Evolutionary conservation across 345 rosid genomes (phyloP).

Genomic region (Heritiera fomes): DNA sequence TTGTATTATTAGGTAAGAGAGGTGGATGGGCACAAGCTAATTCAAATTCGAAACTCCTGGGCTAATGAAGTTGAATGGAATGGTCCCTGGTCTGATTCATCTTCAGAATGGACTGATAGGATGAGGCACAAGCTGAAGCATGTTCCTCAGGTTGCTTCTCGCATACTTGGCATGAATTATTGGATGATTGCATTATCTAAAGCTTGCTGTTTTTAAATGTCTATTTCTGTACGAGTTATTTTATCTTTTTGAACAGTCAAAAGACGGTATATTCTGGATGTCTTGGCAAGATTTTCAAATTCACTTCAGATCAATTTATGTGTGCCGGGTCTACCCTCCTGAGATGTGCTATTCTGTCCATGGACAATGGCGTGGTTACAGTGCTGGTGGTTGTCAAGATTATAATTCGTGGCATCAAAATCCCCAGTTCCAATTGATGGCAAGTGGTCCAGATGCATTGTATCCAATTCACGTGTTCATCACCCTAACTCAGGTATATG

Average conservation of each 20-base stretch:
- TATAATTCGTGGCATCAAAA: constrained; percentile 98
- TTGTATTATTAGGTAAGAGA: constrained; percentile 69
- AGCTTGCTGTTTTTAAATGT: not conserved
- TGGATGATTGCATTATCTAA: constrained; percentile 6
- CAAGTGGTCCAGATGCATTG: constrained; percentile 87
- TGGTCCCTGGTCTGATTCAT: constrained; percentile 99
- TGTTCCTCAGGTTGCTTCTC: constrained; percentile 67
- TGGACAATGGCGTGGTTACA: constrained; percentile 94
- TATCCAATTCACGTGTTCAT: constrained; percentile 90
- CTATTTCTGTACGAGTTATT: constrained; percentile 14
- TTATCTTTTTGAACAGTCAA: constrained; percentile 65
- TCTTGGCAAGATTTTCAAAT: constrained; percentile 99
- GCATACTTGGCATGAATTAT: not conserved
- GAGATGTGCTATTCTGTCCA: constrained; percentile 98
- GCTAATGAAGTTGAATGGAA: constrained; percentile 99
- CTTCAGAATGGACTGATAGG: constrained; percentile 96
- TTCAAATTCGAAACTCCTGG: constrained; percentile 99
- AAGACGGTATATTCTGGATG: constrained; percentile 99
- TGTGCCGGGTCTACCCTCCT: constrained; percentile 92
- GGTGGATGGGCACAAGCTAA: constrained; percentile 98
- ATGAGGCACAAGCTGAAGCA: constrained; percentile 96
- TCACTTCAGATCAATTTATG: constrained; percentile 98
- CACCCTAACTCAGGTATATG: constrained; percentile 90
- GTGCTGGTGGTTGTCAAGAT: constrained; percentile 99
- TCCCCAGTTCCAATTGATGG: constrained; percentile 94